These are phyloP conservation scores for Mortierella antarctica DNA, from an alignment of 192 early-diverging fungal species.

Conservation along the genomic window DNA sequence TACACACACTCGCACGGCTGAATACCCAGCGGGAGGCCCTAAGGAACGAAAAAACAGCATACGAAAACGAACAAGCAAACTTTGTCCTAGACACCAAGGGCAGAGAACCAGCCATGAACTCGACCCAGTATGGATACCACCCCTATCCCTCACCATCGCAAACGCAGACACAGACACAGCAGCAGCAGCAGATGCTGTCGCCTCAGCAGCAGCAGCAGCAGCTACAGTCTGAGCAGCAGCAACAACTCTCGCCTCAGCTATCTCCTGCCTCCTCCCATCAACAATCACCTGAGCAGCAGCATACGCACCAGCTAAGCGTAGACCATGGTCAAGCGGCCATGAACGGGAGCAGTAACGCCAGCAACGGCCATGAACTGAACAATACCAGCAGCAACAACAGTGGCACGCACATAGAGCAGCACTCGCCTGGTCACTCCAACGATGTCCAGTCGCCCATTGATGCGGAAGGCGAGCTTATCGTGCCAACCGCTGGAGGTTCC, in stretches of 20 bases:
- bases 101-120: conserved; percentile 29
- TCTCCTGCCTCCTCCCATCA: conserved; percentile 29
- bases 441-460: conserved; percentile 41
- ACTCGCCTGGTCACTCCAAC: conserved; percentile 34
- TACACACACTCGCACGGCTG: too few species aligned
- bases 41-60: background rate
- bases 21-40: background rate
- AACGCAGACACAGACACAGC: conserved; percentile 33
- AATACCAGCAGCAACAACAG: conserved; percentile 1
- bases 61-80: background rate
- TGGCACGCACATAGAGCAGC: conserved; percentile 18
- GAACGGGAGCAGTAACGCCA: conserved; percentile 4
- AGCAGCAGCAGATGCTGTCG: conserved; percentile 23
- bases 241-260: conserved; percentile 19
- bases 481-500: conserved; percentile 4
- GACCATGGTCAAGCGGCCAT: conserved; percentile 15
- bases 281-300: conserved; percentile 43
- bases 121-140: conserved; percentile 48
- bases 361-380: background rate
- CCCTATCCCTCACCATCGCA: conserved; percentile 50
- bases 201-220: conserved; percentile 46
- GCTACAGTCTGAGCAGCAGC: conserved; percentile 7
- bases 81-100: background rate
- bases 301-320: conserved; percentile 11
- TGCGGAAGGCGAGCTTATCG: conserved; percentile 29